Evolutionary conservation across 768 basidiomycete species (phyloP).

Genomic region (Tulasnella sp.): DNA sequence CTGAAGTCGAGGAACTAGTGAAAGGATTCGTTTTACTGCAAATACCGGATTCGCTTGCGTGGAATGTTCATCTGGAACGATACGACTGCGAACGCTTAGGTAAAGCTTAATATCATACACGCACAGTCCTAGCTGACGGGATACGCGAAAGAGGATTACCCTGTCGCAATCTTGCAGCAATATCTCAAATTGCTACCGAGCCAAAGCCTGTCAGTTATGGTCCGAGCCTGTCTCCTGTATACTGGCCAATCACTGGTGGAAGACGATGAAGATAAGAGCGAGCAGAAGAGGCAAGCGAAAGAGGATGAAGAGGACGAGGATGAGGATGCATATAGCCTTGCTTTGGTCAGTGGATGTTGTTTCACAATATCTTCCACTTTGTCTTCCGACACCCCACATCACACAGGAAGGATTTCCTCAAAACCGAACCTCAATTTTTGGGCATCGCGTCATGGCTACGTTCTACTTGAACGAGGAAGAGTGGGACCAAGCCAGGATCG

Average conservation of each 20-base stretch:
- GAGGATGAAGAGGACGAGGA: constrained; percentile 26
- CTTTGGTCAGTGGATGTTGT: constrained; percentile 41
- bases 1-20: constrained; percentile 59
- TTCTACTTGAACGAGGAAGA: constrained; percentile 60
- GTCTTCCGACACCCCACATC: not conserved
- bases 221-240: constrained; percentile 60
- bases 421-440: constrained; percentile 48
- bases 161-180: constrained; percentile 40
- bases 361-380: no score
- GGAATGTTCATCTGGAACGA: constrained; percentile 67
- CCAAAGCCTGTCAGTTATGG: constrained; percentile 41
- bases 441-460: constrained; percentile 51
- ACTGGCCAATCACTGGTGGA: constrained; percentile 32
- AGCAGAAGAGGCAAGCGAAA: constrained; percentile 19
- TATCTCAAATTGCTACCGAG: constrained; percentile 57
- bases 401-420: constrained; percentile 46
- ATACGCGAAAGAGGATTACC: constrained; percentile 46
- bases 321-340: constrained; percentile 48
- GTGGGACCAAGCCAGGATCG: constrained; percentile 57
- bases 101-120: constrained; percentile 26
- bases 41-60: constrained; percentile 70
- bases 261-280: constrained; percentile 31
- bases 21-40: constrained; percentile 64
- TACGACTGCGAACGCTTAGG: constrained; percentile 56
- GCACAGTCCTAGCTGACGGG: no score